Percentiles rank a stretch among this genome's conserved stretches.
These are phyloP conservation scores for Arthrinium puccinioides DNA, from an alignment of 2,329 filamentous ascomycete genomes.

Conservation along the genomic window DNA sequence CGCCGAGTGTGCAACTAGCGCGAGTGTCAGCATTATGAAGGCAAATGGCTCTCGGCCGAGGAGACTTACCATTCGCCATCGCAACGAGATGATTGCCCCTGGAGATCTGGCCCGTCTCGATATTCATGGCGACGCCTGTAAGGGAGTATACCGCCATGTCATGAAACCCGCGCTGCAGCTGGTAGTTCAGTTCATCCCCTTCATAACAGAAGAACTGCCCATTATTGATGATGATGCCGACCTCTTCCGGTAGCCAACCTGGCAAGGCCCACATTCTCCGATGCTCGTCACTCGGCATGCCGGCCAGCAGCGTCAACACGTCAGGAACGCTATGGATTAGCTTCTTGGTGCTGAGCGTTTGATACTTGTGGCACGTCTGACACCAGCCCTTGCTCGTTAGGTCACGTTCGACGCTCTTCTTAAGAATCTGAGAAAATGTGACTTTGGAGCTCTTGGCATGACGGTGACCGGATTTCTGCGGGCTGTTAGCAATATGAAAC, in stretches of 20 bases:
- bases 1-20: slow-evolving; percentile 58
- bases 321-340: slow-evolving; percentile 74
- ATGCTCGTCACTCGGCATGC: slow-evolving; percentile 64
- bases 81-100: slow-evolving; percentile 89
- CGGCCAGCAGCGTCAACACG: slow-evolving; percentile 84
- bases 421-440: slow-evolving; percentile 87
- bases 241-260: slow-evolving; percentile 88
- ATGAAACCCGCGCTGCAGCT: slow-evolving; percentile 71
- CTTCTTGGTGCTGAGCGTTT: slow-evolving; percentile 78
- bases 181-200: slow-evolving; percentile 77
- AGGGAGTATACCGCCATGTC: slow-evolving; percentile 86
- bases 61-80: slow-evolving; percentile 69
- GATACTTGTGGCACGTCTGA: slow-evolving; percentile 81
- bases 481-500: slow-evolving; percentile 10
- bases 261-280: slow-evolving; percentile 81
- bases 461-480: slow-evolving; percentile 38
- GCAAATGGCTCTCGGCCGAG: background rate
- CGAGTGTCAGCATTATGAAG: slow-evolving; percentile 15
- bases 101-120: slow-evolving; percentile 69
- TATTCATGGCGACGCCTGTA: slow-evolving; percentile 82
- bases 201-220: slow-evolving; percentile 95
- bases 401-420: slow-evolving; percentile 84
- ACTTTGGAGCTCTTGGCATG: slow-evolving; percentile 43
- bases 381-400: slow-evolving; percentile 91
- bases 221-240: slow-evolving; percentile 83